Conservation (phyloP, 1,139 yeast genomes). For the Debaryomycetaceae sp. region DNA sequence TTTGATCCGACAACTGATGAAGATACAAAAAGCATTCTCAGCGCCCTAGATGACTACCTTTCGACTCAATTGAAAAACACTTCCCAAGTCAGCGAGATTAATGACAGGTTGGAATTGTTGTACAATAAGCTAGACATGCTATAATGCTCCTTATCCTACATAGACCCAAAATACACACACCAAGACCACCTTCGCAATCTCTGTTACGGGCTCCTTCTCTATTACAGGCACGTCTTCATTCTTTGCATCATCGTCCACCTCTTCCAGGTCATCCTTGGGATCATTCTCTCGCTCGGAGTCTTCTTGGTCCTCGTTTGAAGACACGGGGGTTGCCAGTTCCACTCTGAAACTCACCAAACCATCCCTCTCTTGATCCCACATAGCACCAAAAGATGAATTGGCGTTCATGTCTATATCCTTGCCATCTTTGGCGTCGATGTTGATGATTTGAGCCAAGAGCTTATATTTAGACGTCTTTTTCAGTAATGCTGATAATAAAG, state of each 20-base stretch:
- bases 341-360: conserved; percentile 29
- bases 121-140: conserved; percentile 22
- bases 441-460: conserved; percentile 29
- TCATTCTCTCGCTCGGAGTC: background rate
- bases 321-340: conserved; percentile 2
- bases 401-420: conserved; percentile 16
- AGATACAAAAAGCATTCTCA: conserved; percentile 19
- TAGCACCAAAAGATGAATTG: conserved; percentile 29
- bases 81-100: conserved; percentile 17
- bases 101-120: conserved; percentile 24
- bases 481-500: conserved; percentile 18
- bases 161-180: conserved; percentile 32
- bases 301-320: conserved; percentile 2
- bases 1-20: conserved; percentile 27
- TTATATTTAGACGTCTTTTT: conserved; percentile 37
- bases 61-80: conserved; percentile 16
- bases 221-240: background rate
- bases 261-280: background rate
- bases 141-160: conserved; percentile 13
- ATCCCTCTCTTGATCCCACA: conserved; percentile 39
- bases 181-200: conserved; percentile 5
- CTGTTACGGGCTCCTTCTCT: conserved; percentile 2
- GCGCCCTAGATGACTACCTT: conserved; percentile 16
- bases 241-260: background rate
- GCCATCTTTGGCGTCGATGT: conserved; percentile 12